A percentile compares a stretch with the other conserved stretches of the same genome.
Conservation (phyloP, 768 basidiomycete genomes). For the Boletus barrowsii region DNA sequence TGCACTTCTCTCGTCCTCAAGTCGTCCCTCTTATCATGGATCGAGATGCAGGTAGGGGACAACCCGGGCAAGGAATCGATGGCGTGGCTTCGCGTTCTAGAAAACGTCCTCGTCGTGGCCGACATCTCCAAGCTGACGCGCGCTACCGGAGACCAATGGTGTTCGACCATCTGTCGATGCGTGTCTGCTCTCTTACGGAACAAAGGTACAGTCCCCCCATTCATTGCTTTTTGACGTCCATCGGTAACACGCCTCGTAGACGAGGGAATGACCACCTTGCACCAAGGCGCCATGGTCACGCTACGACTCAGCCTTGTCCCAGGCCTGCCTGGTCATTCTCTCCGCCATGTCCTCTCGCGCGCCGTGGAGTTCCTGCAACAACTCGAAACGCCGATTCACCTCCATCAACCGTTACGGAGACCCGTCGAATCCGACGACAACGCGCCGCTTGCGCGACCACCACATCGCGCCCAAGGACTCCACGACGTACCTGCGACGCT, state of each 20-base stretch:
- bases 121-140: slow-evolving; percentile 51
- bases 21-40: slow-evolving; percentile 75
- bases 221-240: neutral
- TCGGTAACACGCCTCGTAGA: slow-evolving; percentile 7
- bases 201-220: slow-evolving; percentile 8
- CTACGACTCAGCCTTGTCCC: slow-evolving; percentile 38
- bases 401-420: neutral
- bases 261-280: slow-evolving; percentile 14
- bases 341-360: slow-evolving; percentile 32
- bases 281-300: slow-evolving; percentile 29
- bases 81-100: slow-evolving; percentile 64
- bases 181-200: slow-evolving; percentile 26
- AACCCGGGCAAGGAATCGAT: slow-evolving; percentile 38
- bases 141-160: slow-evolving; percentile 61
- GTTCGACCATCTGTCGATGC: slow-evolving; percentile 51
- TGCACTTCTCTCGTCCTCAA: slow-evolving; percentile 68
- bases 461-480: slow-evolving; percentile 35
- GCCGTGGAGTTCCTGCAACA: slow-evolving; percentile 28
- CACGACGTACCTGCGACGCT: slow-evolving; percentile 31
- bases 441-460: slow-evolving; percentile 22
- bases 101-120: slow-evolving; percentile 55
- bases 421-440: neutral
- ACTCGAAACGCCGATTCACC: slow-evolving; percentile 24
- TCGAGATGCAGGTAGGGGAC: slow-evolving; percentile 62
- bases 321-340: slow-evolving; percentile 21